Evolutionary conservation across 2,329 filamentous ascomycete genomes (phyloP), one percentile per base, ranked within the genome.

Genomic region (Cercospora janseana): DNA sequence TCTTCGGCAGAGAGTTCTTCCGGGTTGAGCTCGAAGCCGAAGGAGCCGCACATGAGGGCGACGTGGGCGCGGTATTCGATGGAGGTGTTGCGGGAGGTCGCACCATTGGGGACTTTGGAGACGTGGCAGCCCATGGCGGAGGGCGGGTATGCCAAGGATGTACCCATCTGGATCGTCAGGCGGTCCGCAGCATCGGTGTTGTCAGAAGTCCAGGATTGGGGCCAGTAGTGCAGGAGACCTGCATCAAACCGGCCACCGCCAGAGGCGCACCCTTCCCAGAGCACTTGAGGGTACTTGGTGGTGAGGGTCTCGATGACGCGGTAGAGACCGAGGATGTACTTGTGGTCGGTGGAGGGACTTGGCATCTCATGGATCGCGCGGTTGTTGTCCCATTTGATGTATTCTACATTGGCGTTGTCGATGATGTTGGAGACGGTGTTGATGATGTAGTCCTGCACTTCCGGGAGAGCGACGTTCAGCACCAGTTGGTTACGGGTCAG

Each of bases 341-440:
- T 67, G 61, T 85, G 80, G 57, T 77, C 69, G 5, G 73, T 75
- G 1, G 74, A 71, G 0, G 81, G 80, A 0, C 71, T 72, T 0
- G 80, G 68, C 37, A 74, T 74, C 64, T 85, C 81, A 60, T 85
- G 80, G 35, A 84, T 81, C 1, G 76, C 81, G 4, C 82, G 72
- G 66, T 86, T 86, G 65, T 84, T 82, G 56, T 85, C 82, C 82
- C 82, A 85, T 57, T 86, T 86, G 53, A 86, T 75, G 53, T 85
- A 85, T 7, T 69, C 67, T 38, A 85, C 77, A 18, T 77, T 69
- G 0, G 76, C 74, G 1, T 70, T 75, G 35, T 77, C 70, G 13
- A 85, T 73, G 5, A 85, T 72, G 3, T 71, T 67, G 2, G 79
- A 74, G 3, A 86, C 70, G 0, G 75, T 72, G 0, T 71, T 64